A percentile compares a stretch with the other conserved stretches of the same genome.
Conservation (phyloP, 1,284 basidiomycete genomes). For the Rhizoctonia solani region DNA sequence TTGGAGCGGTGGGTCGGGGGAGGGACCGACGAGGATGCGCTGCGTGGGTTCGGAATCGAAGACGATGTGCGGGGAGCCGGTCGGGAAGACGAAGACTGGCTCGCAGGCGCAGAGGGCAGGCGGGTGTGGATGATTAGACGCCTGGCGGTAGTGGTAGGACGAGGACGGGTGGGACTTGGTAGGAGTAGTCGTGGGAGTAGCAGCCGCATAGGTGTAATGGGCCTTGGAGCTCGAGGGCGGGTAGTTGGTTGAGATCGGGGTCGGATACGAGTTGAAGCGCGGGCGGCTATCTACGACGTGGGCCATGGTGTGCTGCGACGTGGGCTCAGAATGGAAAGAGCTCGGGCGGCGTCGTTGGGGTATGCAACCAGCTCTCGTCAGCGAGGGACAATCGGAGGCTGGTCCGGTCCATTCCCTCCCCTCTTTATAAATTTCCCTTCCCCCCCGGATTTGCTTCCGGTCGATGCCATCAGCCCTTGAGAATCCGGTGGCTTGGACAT, state of each 20-base stretch:
- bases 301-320: not conserved
- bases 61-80: conserved; percentile 6
- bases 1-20: not conserved
- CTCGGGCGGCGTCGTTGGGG: not conserved
- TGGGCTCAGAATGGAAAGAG: not conserved
- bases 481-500: too few species aligned
- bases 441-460: too few species aligned
- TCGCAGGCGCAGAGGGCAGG: conserved; percentile 6
- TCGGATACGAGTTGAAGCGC: too few species aligned
- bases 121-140: conserved; percentile 5
- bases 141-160: conserved; percentile 6
- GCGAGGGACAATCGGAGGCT: too few species aligned
- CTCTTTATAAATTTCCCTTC: too few species aligned
- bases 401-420: too few species aligned
- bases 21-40: conserved; percentile 10
- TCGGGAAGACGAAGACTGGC: conserved; percentile 11
- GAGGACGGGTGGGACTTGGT: conserved; percentile 13
- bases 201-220: too few species aligned
- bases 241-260: too few species aligned
- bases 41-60: conserved; percentile 3
- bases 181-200: conserved; percentile 6
- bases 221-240: too few species aligned
- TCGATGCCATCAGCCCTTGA: too few species aligned
- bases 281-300: not conserved
- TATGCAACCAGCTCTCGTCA: too few species aligned